These are phyloP conservation scores for Calocera viscosa DNA, from an alignment of 768 basidiomycete genomes.

Conservation along the genomic window DNA sequence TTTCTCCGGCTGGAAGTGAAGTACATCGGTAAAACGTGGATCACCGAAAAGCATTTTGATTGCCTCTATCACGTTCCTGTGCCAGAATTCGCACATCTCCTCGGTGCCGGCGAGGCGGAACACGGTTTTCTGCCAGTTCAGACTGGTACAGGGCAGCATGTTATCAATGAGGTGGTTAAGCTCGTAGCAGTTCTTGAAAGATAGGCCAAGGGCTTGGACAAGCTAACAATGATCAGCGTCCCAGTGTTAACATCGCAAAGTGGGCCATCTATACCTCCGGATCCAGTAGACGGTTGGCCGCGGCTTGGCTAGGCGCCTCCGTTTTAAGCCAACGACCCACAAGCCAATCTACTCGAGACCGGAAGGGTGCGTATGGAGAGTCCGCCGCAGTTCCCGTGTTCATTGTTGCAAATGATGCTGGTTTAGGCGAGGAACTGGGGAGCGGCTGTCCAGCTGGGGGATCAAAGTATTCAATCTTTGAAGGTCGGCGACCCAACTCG, in stretches of 20 bases:
- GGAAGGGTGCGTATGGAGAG: not conserved
- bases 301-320: not conserved
- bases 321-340: not conserved
- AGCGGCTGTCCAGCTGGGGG: not conserved
- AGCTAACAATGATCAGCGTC: not conserved
- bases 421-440: not conserved
- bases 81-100: not conserved
- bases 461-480: too few relatives aligned
- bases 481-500: too few relatives aligned
- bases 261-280: not conserved
- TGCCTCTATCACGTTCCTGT: not conserved
- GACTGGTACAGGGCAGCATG: not conserved
- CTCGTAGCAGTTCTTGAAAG: conserved; percentile 5
- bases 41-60: not conserved
- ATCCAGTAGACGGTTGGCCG: not conserved
- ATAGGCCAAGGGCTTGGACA: not conserved
- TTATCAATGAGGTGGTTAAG: not conserved
- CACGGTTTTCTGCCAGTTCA: not conserved
- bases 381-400: not conserved
- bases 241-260: not conserved
- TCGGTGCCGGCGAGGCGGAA: not conserved
- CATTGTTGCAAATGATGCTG: not conserved
- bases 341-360: not conserved
- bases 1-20: not conserved
- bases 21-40: not conserved